A percentile compares a stretch with the other conserved stretches of the same genome.
Evolutionary conservation across 164 flowering plant species (phyloP).

Genomic region (Litsea cubeba): DNA sequence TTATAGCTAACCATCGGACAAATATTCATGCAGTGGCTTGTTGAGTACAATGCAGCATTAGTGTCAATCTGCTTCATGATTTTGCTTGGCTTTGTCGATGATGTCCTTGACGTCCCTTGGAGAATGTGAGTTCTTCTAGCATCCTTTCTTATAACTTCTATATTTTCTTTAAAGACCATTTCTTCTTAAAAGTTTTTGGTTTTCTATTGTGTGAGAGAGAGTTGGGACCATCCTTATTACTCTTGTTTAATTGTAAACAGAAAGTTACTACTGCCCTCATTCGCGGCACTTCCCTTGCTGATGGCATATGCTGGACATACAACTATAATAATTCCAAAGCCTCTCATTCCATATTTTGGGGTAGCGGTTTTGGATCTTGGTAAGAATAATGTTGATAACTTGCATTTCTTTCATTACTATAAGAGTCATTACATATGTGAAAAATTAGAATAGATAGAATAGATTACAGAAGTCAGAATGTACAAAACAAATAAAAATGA

Average conservation of each 20-base stretch:
- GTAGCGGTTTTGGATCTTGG: constrained; percentile 74
- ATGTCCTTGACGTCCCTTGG: constrained; percentile 96
- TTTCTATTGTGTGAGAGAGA: constrained; percentile 1
- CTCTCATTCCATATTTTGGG: constrained; percentile 75
- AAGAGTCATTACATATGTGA: too few species aligned
- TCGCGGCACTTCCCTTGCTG: constrained; percentile 87
- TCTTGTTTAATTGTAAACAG: constrained; percentile 41
- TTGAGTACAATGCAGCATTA: constrained; percentile 91
- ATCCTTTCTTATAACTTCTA: constrained; percentile 1
- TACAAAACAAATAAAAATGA: too few species aligned
- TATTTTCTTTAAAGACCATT: constrained; percentile 1
- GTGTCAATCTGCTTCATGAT: constrained; percentile 88
- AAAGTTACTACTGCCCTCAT: constrained; percentile 74
- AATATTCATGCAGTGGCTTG: constrained; percentile 78
- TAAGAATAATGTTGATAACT: constrained; percentile 14
- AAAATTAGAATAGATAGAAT: too few species aligned
- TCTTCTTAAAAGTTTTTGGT: neutral
- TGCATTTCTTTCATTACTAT: too few species aligned
- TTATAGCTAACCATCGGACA: neutral
- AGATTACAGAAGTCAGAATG: too few species aligned
- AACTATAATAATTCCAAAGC: constrained; percentile 86
- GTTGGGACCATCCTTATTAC: constrained; percentile 8
- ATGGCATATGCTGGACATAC: constrained; percentile 99
- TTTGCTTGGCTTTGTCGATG: constrained; percentile 96
- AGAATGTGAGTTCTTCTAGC: constrained; percentile 66